Evolutionary conservation across 202 grass and related monocot species (phyloP).

Genomic region (Miscanthus sacchariflorus): DNA sequence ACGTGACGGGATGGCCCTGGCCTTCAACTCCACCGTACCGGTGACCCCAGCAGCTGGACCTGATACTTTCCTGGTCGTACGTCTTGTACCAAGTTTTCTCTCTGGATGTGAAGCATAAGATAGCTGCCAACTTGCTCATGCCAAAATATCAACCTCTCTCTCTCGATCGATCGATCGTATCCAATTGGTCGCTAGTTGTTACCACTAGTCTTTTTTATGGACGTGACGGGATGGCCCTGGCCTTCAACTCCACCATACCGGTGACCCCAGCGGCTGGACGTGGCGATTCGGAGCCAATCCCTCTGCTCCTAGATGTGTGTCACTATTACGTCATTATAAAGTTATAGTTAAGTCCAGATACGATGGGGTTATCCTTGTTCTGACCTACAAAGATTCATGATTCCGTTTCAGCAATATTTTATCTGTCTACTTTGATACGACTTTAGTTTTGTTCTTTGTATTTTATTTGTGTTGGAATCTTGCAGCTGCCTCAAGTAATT

Average conservation of each 20-base stretch:
- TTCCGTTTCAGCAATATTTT: constrained; percentile 35
- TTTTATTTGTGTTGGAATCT: background rate
- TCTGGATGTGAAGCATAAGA: background rate
- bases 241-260: constrained; percentile 42
- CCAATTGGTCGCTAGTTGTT: constrained; percentile 30
- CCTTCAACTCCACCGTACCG: constrained; percentile 42
- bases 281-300: constrained; percentile 47
- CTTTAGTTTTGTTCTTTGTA: constrained; percentile 29
- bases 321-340: constrained; percentile 19
- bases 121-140: constrained; percentile 32
- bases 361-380: background rate
- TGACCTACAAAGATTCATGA: constrained; percentile 50
- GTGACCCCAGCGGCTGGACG: constrained; percentile 47
- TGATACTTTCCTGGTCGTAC: background rate
- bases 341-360: background rate
- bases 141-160: constrained; percentile 45
- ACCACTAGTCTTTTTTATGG: constrained; percentile 19
- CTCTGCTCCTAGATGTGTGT: constrained; percentile 3
- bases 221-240: constrained; percentile 18
- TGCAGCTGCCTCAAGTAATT: constrained; percentile 5
- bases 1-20: constrained; percentile 18
- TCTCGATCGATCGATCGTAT: background rate
- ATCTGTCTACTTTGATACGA: constrained; percentile 26
- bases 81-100: constrained; percentile 2
- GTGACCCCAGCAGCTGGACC: constrained; percentile 44